Conservation (phyloP, 2,329 filamentous ascomycete genomes). For the Xylogone sp. region DNA sequence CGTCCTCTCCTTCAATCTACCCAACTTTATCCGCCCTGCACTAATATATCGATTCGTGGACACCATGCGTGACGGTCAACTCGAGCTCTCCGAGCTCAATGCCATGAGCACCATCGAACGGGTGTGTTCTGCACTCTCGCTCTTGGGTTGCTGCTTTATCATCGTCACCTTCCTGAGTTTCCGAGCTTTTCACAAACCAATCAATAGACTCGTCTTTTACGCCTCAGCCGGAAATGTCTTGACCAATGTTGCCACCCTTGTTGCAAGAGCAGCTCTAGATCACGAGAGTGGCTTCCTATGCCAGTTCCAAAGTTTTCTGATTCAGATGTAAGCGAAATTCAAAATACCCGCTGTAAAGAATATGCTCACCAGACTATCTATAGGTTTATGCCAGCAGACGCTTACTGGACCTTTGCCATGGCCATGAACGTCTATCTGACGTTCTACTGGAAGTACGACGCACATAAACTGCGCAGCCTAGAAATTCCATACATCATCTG, state of each 20-base stretch:
- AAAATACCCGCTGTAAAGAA: not conserved
- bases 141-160: slow-evolving; percentile 68
- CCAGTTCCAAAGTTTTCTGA: slow-evolving; percentile 73
- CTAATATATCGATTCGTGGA: no score
- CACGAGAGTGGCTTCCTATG: slow-evolving; percentile 36
- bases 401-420: slow-evolving; percentile 77
- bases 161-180: slow-evolving; percentile 57
- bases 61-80: slow-evolving; percentile 9
- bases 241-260: slow-evolving; percentile 72
- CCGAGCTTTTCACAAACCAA: slow-evolving; percentile 74
- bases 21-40: no score
- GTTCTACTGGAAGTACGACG: slow-evolving; percentile 71
- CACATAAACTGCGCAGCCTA: slow-evolving; percentile 57
- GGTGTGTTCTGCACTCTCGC: slow-evolving; percentile 64
- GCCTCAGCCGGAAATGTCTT: slow-evolving; percentile 79
- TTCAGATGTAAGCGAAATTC: slow-evolving; percentile 65
- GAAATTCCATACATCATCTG: slow-evolving; percentile 66
- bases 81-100: slow-evolving; percentile 4
- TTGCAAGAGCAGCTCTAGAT: slow-evolving; percentile 58
- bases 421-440: slow-evolving; percentile 80
- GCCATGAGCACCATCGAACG: slow-evolving; percentile 60
- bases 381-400: slow-evolving; percentile 76
- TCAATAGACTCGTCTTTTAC: slow-evolving; percentile 81
- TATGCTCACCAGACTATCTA: not conserved
- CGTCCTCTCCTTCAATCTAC: not conserved